Percentiles rank a stretch among this genome's conserved stretches.
phyloP scores from a whole-genome alignment of 495 filamentous ascomycete species.

The Penicillium mononematosum region DNA sequence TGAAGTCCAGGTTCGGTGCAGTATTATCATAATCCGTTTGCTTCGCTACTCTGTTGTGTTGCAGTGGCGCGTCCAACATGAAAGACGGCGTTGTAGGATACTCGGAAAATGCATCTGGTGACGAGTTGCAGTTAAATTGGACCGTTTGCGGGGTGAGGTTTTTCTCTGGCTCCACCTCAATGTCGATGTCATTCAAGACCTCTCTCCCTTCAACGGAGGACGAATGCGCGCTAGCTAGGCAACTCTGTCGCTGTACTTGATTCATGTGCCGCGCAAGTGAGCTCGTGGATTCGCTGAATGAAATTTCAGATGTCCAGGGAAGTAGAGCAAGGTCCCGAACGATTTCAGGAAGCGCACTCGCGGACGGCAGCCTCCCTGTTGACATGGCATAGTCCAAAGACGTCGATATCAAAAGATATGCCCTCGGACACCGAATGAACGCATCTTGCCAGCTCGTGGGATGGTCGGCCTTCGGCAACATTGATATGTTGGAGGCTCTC shows the following conservation, averaged over 20 bases:
- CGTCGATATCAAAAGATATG: slow-evolving; percentile 37
- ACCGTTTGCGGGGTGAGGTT: neutral
- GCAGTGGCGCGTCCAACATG: neutral
- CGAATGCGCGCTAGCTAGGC: too few relatives aligned
- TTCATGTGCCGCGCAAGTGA: too few relatives aligned
- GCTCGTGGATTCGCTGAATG: neutral
- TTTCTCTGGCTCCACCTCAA: neutral
- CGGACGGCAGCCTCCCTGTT: slow-evolving; percentile 28
- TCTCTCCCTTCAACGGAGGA: neutral
- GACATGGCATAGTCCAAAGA: slow-evolving; percentile 34
- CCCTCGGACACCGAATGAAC: slow-evolving; percentile 32
- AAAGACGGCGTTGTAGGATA: neutral
- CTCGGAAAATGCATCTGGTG: neutral
- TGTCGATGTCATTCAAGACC: neutral
- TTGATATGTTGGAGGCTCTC: neutral
- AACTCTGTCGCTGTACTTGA: neutral
- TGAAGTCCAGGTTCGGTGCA: slow-evolving; percentile 3
- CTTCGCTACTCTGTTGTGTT: neutral
- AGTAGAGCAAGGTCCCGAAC: slow-evolving; percentile 28
- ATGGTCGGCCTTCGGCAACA: neutral
- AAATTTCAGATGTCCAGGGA: slow-evolving; percentile 23
- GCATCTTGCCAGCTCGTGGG: slow-evolving; percentile 35
- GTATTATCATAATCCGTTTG: neutral
- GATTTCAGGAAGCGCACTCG: slow-evolving; percentile 24
- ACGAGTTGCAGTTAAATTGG: neutral